A percentile compares a stretch with the other conserved stretches of the same genome.
phyloP scores from a whole-genome alignment of 306 rosid species.

The Calophaca sinica region DNA sequence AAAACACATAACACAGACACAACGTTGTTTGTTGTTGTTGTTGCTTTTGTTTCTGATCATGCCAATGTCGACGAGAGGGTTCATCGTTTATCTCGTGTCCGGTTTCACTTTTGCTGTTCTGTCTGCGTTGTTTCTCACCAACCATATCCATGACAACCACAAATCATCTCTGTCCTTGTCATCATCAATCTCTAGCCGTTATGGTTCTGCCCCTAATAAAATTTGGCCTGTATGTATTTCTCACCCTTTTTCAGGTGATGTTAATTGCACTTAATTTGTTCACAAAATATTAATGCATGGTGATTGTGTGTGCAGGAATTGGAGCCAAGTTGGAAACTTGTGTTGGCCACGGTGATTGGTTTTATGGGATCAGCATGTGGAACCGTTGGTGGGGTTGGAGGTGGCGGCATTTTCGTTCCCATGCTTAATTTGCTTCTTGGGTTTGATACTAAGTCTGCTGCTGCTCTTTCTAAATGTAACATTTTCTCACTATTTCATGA shows the following conservation, averaged over 20 bases:
- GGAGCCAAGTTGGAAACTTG: conserved; percentile 71
- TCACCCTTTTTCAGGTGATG: background rate
- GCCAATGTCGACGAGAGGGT: conserved; percentile 58
- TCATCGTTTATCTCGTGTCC: conserved; percentile 65
- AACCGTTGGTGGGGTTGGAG: conserved; percentile 97
- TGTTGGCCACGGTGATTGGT: conserved; percentile 76
- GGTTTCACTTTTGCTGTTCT: conserved; percentile 67
- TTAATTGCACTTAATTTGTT: background rate
- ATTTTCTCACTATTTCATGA: background rate
- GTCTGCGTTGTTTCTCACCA: conserved; percentile 54
- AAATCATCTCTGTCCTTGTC: background rate
- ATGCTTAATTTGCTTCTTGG: conserved; percentile 91
- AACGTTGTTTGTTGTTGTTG: background rate
- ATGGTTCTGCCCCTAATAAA: conserved; percentile 39
- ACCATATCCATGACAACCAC: conserved; percentile 2
- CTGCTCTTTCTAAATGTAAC: conserved; percentile 94
- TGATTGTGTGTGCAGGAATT: conserved; percentile 61
- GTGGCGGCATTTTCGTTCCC: conserved; percentile 97
- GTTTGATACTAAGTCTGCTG: conserved; percentile 91
- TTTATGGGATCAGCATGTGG: conserved; percentile 94
- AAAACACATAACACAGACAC: background rate
- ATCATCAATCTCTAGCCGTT: conserved; percentile 23
- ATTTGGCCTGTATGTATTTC: conserved; percentile 77
- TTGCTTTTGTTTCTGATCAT: background rate
- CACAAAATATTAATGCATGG: background rate